Conservation (phyloP, 176 grass and related monocot species). For the Bonia amplexicaulis region DNA sequence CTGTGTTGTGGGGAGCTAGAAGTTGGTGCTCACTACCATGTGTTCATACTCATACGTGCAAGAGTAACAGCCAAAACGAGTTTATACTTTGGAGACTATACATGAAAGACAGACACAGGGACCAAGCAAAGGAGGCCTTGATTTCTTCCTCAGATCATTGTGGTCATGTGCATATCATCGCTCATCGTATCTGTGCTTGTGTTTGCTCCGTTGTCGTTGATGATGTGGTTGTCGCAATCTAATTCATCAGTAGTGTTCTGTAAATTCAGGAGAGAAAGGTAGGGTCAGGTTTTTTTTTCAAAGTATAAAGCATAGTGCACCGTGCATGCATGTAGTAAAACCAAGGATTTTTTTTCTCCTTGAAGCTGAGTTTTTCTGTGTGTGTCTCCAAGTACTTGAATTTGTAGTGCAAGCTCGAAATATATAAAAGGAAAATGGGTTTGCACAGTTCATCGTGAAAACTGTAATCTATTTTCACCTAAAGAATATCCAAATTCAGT, state of each 20-base stretch:
- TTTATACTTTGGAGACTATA: background rate
- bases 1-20: background rate
- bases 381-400: background rate
- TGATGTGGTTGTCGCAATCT: background rate
- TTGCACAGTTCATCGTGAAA: background rate
- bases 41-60: background rate
- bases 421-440: background rate
- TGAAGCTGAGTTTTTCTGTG: background rate
- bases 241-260: background rate
- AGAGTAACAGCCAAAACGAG: background rate
- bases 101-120: conserved; percentile 7
- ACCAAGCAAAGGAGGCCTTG: conserved; percentile 23
- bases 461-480: background rate
- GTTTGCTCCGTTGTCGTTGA: background rate
- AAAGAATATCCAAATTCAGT: background rate
- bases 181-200: background rate
- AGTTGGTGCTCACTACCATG: background rate
- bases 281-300: background rate
- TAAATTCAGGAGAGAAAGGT: background rate
- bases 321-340: background rate
- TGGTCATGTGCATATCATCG: conserved; percentile 13
- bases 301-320: background rate
- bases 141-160: conserved; percentile 28
- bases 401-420: background rate
- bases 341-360: background rate